These are phyloP conservation scores for Picocystis sp. DNA, from an alignment of 163 green algal species.

Conservation along the genomic window DNA sequence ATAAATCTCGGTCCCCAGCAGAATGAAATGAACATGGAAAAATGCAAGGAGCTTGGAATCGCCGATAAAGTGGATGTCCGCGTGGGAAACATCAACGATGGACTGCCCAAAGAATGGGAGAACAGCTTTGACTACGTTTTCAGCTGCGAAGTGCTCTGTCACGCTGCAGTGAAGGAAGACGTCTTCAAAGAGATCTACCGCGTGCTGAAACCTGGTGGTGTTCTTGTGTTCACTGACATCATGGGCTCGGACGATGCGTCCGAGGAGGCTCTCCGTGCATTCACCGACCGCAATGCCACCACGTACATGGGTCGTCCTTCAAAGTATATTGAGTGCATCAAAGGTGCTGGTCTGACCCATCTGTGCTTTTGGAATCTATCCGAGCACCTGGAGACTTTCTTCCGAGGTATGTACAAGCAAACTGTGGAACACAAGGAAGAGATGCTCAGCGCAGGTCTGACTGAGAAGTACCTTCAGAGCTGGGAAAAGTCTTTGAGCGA, in stretches of 20 bases:
- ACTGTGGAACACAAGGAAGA: conserved; percentile 10
- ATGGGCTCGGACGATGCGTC: conserved; percentile 26
- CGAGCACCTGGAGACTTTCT: conserved; percentile 16
- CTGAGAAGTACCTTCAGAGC: conserved; percentile 16
- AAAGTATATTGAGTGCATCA: conserved; percentile 14
- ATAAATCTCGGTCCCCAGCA: conserved; percentile 19
- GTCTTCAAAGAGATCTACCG: conserved; percentile 69
- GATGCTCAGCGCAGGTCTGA: conserved; percentile 14
- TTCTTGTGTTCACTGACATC: conserved; percentile 63
- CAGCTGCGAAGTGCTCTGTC: conserved; percentile 22
- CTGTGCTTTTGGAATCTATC: conserved; percentile 15
- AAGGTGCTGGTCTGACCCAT: conserved; percentile 11
- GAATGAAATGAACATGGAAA: conserved; percentile 17
- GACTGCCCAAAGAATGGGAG: conserved; percentile 19
- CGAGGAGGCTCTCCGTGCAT: conserved; percentile 13
- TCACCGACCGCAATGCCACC: conserved; percentile 23
- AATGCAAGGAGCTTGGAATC: conserved; percentile 8
- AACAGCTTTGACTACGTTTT: conserved; percentile 15
- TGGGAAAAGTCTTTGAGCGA: conserved; percentile 11
- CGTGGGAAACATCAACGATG: conserved; percentile 17
- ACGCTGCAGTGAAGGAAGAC: conserved; percentile 31
- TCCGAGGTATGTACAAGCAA: conserved; percentile 15
- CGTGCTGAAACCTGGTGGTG: conserved; percentile 64
- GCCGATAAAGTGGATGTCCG: conserved; percentile 10
- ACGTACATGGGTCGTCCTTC: conserved; percentile 13